Base-by-base conservation (phyloP, 805 yeast species). In the Yamadazyma ubonensis region DNA sequence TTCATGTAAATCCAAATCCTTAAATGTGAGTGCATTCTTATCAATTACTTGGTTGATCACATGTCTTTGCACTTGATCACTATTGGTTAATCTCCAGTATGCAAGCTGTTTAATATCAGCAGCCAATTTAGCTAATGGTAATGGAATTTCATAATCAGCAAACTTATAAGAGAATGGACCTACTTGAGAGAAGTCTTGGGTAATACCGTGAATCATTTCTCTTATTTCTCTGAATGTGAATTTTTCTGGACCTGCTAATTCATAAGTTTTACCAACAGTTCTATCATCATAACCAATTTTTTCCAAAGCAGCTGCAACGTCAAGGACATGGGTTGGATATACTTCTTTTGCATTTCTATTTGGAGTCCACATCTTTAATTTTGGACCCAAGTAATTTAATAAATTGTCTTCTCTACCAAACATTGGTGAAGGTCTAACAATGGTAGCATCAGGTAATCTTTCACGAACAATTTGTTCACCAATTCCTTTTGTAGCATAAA, bases 371-470 rank as follows among this genome's bases (percentile, higher is more conserved):
- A 83, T 75, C 52, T 76, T 71, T 54, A 51, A 75, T 71, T 53
- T 74, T 59, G 62, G 78, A 43, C 85, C 61, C 58, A 78, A 63
- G 56, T 73, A 72, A 63, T 79, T 81, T 52, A 86, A 68, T 56
- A 87, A 77, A 45, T 75, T 68, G 59, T 84, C 89, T 58, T 82
- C 84, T 54, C 81, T 70, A 22, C 93, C 93, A 56, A 66, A 86
- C 78, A 86, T 74, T 36, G 86, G 86, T 17, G 84, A 79, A 5
- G 96, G 96, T 62, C 96, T 79, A 21, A 86, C 93, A 53, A 87
- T 86, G 14, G 95, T 86, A 35, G 86, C 73, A 54, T 79, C 84
- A 19, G 95, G 95, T 39, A 76, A 59, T 33, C 75, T 75, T 29
- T 78, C 86, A 44, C 75, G 70, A 18, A 83, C 95, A 22, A 75